Conservation (phyloP, 768 basidiomycete species). For the Suillus alpinus region DNA sequence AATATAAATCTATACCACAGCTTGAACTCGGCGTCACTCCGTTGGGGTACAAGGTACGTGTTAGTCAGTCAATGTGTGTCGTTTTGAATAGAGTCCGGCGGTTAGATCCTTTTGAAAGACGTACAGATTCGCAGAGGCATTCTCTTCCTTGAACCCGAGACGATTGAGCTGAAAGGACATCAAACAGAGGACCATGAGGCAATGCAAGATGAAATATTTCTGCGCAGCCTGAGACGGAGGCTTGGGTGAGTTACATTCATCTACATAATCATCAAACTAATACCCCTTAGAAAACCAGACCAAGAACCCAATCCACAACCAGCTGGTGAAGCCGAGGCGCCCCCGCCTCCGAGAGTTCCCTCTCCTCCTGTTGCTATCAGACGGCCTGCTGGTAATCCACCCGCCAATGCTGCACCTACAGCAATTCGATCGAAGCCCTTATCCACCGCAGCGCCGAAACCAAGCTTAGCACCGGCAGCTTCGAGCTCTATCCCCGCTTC, state of each 20-base stretch:
- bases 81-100: not conserved
- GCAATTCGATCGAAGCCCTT: not conserved
- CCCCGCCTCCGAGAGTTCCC: not conserved
- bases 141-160: slow-evolving; percentile 73
- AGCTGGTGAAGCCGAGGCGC: not conserved
- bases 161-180: slow-evolving; percentile 58
- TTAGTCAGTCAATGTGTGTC: not conserved
- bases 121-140: slow-evolving; percentile 67
- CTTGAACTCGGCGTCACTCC: slow-evolving; percentile 73
- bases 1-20: slow-evolving; percentile 65
- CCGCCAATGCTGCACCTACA: not conserved
- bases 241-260: slow-evolving; percentile 54
- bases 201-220: slow-evolving; percentile 57
- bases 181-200: slow-evolving; percentile 63
- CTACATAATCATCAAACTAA: not conserved
- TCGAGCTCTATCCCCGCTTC: slow-evolving; percentile 10
- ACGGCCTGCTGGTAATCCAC: not conserved
- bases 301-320: slow-evolving; percentile 14
- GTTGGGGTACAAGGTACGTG: slow-evolving; percentile 75
- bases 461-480: not conserved
- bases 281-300: slow-evolving; percentile 22
- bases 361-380: too few relatives aligned
- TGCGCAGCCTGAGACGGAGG: slow-evolving; percentile 55
- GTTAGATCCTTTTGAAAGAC: slow-evolving; percentile 67
- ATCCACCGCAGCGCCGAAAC: not conserved